Conservation (phyloP, 2,329 filamentous ascomycete genomes). For the Geosmithia flava region DNA sequence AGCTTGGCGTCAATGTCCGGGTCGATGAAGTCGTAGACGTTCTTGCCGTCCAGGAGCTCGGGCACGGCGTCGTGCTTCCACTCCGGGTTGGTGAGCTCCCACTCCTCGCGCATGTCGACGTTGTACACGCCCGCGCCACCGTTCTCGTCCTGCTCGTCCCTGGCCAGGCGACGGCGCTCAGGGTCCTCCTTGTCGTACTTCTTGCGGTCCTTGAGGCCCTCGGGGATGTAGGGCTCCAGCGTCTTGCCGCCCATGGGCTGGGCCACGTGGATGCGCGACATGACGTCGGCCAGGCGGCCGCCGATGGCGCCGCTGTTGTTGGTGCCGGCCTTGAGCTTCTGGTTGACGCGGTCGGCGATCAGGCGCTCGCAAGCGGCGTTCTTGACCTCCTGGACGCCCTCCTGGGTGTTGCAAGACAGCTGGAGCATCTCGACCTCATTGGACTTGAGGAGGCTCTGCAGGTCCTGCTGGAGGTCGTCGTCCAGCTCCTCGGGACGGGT, state of each 20-base stretch:
- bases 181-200: conserved; percentile 89
- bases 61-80: conserved; percentile 97
- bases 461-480: conserved; percentile 60
- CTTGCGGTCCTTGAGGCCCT: conserved; percentile 65
- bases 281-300: conserved; percentile 76
- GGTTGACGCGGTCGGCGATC: conserved; percentile 82
- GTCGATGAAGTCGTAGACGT: conserved; percentile 94
- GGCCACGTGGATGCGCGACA: conserved; percentile 94
- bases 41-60: conserved; percentile 89
- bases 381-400: conserved; percentile 89
- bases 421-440: conserved; percentile 89
- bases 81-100: conserved; percentile 73
- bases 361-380: conserved; percentile 89
- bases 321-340: conserved; percentile 91
- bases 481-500: conserved; percentile 79
- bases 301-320: conserved; percentile 63
- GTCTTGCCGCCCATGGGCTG: conserved; percentile 71
- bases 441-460: conserved; percentile 71
- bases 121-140: conserved; percentile 95
- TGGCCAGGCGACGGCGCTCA: conserved; percentile 67
- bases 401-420: conserved; percentile 86
- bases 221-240: conserved; percentile 78
- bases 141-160: conserved; percentile 82
- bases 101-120: conserved; percentile 81
- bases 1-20: conserved; percentile 94